Conservation (phyloP, 768 basidiomycete species). For the Suillus variegatus region DNA sequence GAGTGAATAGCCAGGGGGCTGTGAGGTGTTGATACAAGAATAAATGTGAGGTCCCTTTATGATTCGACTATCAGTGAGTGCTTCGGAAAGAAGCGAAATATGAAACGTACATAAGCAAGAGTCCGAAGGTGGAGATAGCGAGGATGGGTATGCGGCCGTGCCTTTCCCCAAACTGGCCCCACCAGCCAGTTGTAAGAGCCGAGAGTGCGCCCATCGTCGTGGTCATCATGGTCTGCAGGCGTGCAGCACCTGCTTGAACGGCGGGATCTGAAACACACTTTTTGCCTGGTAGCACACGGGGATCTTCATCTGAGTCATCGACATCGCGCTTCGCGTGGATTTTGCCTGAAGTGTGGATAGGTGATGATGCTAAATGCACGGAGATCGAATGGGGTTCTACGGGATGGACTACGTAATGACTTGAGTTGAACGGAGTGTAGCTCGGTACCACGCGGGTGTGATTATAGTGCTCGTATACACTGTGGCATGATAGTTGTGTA, state of each 20-base stretch:
- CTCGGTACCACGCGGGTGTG: conserved; percentile 21
- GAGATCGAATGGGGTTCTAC: conserved; percentile 12
- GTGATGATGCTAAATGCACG: conserved; percentile 15
- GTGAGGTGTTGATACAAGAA: conserved; percentile 71
- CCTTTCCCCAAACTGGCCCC: conserved; percentile 79
- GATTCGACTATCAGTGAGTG: conserved; percentile 9
- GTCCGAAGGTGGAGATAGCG: conserved; percentile 62
- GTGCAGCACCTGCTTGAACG: conserved; percentile 69
- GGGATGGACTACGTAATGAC: conserved; percentile 11
- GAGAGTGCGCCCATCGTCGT: conserved; percentile 78
- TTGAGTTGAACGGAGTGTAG: neutral
- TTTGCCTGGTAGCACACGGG: conserved; percentile 37
- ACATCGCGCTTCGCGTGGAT: conserved; percentile 22
- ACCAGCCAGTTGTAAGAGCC: conserved; percentile 83
- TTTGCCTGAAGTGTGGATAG: conserved; percentile 12
- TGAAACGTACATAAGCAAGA: conserved; percentile 65
- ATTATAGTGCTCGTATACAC: conserved; percentile 49
- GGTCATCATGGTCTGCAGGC: conserved; percentile 75
- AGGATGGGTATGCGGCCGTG: conserved; percentile 79
- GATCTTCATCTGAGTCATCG: conserved; percentile 36
- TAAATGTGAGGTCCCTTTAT: conserved; percentile 72
- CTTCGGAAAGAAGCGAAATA: conserved; percentile 33
- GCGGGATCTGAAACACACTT: conserved; percentile 49
- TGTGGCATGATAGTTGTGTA: conserved; percentile 73
- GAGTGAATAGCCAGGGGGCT: conserved; percentile 63